Base-by-base conservation (phyloP, 345 rosid genomes). In the Salix viminalis region DNA sequence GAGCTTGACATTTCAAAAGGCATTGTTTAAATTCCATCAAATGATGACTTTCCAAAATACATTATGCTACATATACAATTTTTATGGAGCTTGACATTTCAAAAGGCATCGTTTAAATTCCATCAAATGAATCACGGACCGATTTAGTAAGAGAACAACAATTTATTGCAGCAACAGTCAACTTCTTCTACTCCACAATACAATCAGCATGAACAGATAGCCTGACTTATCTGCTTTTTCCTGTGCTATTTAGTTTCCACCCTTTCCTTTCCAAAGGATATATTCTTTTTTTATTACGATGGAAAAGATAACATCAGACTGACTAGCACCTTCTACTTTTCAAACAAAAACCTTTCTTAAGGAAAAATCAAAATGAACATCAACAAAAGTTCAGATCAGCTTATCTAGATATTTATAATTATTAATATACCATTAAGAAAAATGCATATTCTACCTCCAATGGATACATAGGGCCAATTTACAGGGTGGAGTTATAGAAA, bases 401-500 rank as follows among this genome's bases (percentile, higher is more conserved):
- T 46, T 46, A 14, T 46, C 50, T 13, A 46, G 16, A 13, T n/a
- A 10, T 9, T 58, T 58, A 4, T 24, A 11, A n/a, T 10, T n/a
- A 9, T 58, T n/a, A 1, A 58, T 58, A 23, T 0, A 21, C 8
- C 23, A 56, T 1, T n/a, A 24, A n/a, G 0, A 19, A 21, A 54
- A 56, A 52, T 60, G 13, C 61, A 79, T 12, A 72, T n/a, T 44
- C 71, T 74, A 71, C 76, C 48, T 18, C 67, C 24, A 68, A 54
- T 30, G 50, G 78, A 69, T 54, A 21, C 58, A 60, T 10, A 24
- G 34, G 23, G 62, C 18, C 67, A 19, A 28, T 16, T 60, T 69
- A 69, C 46, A 42, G 64, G 44, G 71, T 44, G 16, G 67, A 65
- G 65, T 50, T 16, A 64, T 75, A 68, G 79, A 71, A 71, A 39